Evolutionary conservation across 306 rosid genomes (phyloP), one percentile per base, ranked within the genome.

Genomic region (Rosa rugosa): DNA sequence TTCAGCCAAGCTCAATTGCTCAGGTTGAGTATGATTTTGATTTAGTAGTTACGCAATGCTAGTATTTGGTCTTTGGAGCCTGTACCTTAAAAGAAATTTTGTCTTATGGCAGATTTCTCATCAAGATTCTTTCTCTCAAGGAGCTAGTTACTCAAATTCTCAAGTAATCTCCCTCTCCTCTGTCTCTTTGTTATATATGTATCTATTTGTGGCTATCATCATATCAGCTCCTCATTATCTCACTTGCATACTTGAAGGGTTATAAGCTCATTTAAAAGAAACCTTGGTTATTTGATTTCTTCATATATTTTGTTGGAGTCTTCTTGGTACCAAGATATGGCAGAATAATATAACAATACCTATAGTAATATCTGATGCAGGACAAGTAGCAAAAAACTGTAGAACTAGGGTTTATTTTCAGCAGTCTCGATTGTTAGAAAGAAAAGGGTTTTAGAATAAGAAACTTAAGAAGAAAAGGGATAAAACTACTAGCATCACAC

Each of bases 81-180:
- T 62, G 31, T 17, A 65, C 20, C 78, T 74, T 56, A 16, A 62
- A 17, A 75, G 72, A 5, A 59, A 76, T 23, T 27, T 57, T 75
- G 25, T 72, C 57, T 67, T 78, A 62, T 64, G 68, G 54, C 89
- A 93, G 98, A 79, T 90, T 80, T 83, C 84, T 74, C 92, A 78
- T 82, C 97, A 90, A 86, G 94, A 90, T 76, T 87, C 99, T 84
- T 92, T 91, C 84, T 84, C 97, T 10, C 94, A 93, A 78, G 88
- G 88, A 49, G 92, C 83, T 81, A 83, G 31, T 78, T 92, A 93
- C 84, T 46, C 94, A 59, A 89, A 83, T 84, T 84, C 98, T 81
- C 98, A 95, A 88, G 97, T 93, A 91, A 77, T 36, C 56, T 68
- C 73, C 59, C 81, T 78, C 67, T 77, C 66, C 60, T 75, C 69